Conservation (phyloP, 768 basidiomycete species). For the Lentinula sp. region DNA sequence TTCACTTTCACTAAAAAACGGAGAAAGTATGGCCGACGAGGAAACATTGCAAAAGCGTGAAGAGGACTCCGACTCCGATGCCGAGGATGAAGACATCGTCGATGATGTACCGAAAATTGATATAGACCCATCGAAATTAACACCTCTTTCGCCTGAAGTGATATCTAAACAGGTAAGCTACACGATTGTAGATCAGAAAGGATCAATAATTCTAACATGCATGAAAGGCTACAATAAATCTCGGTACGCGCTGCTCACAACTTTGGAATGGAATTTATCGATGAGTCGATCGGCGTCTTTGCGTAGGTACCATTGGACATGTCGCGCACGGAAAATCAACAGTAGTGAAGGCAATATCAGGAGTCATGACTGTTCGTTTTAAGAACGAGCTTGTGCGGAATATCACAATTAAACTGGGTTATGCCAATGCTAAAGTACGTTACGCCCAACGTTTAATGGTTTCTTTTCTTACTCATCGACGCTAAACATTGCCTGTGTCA, state of each 20-base stretch:
- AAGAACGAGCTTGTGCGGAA: constrained; percentile 99
- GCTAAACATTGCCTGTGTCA: constrained; percentile 25
- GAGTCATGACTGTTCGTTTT: constrained; percentile 96
- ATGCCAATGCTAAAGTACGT: constrained; percentile 95
- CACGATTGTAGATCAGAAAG: neutral
- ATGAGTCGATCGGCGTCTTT: constrained; percentile 1
- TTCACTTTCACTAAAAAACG: neutral
- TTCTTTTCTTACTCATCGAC: neutral
- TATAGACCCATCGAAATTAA: constrained; percentile 75
- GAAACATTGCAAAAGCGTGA: constrained; percentile 59
- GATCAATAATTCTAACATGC: neutral
- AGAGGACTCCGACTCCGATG: constrained; percentile 65
- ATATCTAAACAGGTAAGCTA: constrained; percentile 81
- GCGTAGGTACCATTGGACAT: constrained; percentile 91
- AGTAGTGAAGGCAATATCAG: constrained; percentile 97
- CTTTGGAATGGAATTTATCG: neutral
- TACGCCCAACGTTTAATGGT: constrained; percentile 9
- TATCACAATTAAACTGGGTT: constrained; percentile 99
- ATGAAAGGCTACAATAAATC: constrained; percentile 84
- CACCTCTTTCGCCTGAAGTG: constrained; percentile 84
- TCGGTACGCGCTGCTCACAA: constrained; percentile 45
- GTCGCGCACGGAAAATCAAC: constrained; percentile 97
- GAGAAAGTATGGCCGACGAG: constrained; percentile 53
- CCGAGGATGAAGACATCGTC: constrained; percentile 50
- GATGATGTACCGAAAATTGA: constrained; percentile 62